Conservation (phyloP, 2,329 filamentous ascomycete genomes). For the Colletotrichum melonis region DNA sequence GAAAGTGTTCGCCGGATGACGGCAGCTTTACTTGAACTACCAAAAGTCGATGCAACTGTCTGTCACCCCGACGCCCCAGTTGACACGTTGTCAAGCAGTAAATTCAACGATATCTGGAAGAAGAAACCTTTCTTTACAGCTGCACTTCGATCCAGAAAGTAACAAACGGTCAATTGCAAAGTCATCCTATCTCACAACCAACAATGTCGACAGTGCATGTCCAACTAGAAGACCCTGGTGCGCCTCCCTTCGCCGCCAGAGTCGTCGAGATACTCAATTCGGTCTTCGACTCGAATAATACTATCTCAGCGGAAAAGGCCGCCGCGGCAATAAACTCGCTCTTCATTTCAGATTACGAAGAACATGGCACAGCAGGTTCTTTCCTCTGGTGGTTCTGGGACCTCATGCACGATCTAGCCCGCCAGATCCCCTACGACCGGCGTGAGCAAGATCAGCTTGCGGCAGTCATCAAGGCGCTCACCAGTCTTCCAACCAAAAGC, state of each 20-base stretch:
- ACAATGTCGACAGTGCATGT: neutral
- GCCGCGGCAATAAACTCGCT: neutral
- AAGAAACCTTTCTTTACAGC: no score
- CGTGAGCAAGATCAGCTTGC: conserved; percentile 29
- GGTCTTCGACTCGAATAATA: neutral
- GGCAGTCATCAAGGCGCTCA: neutral
- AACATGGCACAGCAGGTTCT: neutral
- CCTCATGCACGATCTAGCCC: conserved; percentile 37
- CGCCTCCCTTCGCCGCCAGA: neutral
- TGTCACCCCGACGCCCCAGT: neutral
- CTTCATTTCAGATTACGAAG: neutral
- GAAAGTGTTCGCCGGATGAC: neutral
- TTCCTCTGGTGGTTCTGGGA: conserved; percentile 42
- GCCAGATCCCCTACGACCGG: conserved; percentile 37
- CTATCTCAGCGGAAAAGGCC: neutral
- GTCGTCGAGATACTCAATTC: neutral
- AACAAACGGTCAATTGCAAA: neutral
- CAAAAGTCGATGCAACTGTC: neutral
- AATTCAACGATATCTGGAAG: no score
- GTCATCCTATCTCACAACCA: neutral
- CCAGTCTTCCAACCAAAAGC: neutral
- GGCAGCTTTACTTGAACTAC: neutral
- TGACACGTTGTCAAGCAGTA: no score
- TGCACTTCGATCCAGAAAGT: neutral
- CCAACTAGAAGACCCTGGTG: neutral